Base-by-base conservation (phyloP, 768 basidiomycete genomes). In the Dacryopinax spathularia region DNA sequence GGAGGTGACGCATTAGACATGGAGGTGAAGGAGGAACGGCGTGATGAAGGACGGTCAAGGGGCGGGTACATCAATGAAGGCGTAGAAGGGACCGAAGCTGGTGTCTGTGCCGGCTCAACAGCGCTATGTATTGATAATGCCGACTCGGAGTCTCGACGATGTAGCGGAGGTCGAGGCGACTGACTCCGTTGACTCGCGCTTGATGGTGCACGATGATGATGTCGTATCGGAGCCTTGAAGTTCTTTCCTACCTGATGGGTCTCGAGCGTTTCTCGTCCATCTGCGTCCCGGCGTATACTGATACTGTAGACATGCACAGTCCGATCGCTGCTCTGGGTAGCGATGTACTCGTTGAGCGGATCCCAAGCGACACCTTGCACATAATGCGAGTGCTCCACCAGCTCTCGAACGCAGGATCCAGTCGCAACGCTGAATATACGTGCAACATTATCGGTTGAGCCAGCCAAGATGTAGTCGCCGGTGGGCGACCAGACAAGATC, bases 281-380 rank as follows among this genome's bases (percentile, higher is more conserved):
- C 48, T 9, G 9, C 31, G 25, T 56, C 48, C 29, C 48, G 3
- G 3, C 48, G 48, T 29, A 56, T 83, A 7, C 84, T 82, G 67
- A 97, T 84, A 66, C 82, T 82, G 75, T 97, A 91, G 68, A 99
- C 85, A 72, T 97, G 92, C 84, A 98, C 95, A 22, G 92, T 36
- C n/a, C 95, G 82, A 74, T 99, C 96, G 70, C 88, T 91, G 73
- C 90, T 92, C 72, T 99, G 96, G 0, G 96, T 98, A 2, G 96
- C 94, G 65, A 99, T 90, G 71, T 89, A 98, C 73, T 96, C 91
- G 73, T 95, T 93, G 69, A 96, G 75, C 1, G 96, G 96, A 68
- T 99, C 96, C 96, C 96, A 99, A 0, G 95, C 91, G 31, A 98
- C 96, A 9, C 96, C 96, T 77, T 99, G 96, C 0, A 99, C 96